Evolutionary conservation across 2,329 filamentous ascomycete species (phyloP), one percentile per base, ranked within the genome.

Genomic region (Grosmannia clavigera): DNA sequence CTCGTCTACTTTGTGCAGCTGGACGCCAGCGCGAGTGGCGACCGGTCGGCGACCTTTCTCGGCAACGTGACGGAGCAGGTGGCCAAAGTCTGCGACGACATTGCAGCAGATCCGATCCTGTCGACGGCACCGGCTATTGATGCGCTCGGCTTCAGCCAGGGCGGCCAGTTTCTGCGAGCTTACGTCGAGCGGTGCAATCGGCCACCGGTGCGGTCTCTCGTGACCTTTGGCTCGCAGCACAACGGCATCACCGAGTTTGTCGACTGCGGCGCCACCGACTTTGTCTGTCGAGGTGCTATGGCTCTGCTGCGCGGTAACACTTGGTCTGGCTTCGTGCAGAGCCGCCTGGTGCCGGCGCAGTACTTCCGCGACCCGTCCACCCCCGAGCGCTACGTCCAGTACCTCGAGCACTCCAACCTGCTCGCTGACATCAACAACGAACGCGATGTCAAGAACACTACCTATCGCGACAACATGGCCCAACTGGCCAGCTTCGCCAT

Each of bases 391-490:
- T 73, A 90, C 71, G 81, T 84, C 0, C 74, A 78, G 35, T 99
- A 97, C 70, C 81, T 97, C 25, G 82, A 85, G 65, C 71, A 83
- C 69, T 94, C 88, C 67, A 92, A 92, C 70, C 96, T 95, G 72
- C 78, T 99, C 10, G 94, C 92, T 11, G 92, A 97, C 70, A 86
- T 97, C 74, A 99, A 99, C 74, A 97, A 97, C 71, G 94, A 99
- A 80, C 81, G 92, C 12, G 25, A 53, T 14, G 64, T 65, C 56
- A 63, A 76, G 81, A 96, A 91, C 68, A 68, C 73, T 43, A 79
- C 75, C 14, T 99, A 97, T 72, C 84, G 81, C 69, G 72, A 80
- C 66, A 88, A 92, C 69, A 66, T 99, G 55, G 80, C 79, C 9
- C 73, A 68, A 40, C 70, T 99, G 69, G 82, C 88, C 67, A 87